phyloP scores from a whole-genome alignment of 2,329 filamentous ascomycete genomes.

The Colletotrichum sp. region DNA sequence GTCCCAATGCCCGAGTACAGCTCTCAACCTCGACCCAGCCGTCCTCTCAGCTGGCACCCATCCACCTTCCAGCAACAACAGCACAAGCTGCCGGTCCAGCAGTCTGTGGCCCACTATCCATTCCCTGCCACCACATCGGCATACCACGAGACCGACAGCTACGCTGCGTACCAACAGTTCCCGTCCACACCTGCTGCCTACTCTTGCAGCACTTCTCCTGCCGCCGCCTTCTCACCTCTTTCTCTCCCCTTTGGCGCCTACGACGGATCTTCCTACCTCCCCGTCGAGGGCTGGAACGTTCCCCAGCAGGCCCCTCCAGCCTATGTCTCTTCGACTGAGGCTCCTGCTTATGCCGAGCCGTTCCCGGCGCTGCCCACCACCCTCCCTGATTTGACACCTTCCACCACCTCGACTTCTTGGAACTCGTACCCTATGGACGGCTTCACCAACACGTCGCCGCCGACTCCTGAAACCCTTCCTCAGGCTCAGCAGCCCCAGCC shows the following conservation, averaged over 20 bases:
- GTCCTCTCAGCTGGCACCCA: slow-evolving; percentile 80
- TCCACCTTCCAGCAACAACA: slow-evolving; percentile 49
- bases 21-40: slow-evolving; percentile 43
- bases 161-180: slow-evolving; percentile 44
- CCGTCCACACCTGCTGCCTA: slow-evolving; percentile 59
- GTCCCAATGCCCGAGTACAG: slow-evolving; percentile 38
- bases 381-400: slow-evolving; percentile 19
- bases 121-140: slow-evolving; percentile 40
- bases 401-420: slow-evolving; percentile 38
- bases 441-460: slow-evolving; percentile 56
- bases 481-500: slow-evolving; percentile 53
- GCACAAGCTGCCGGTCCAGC: slow-evolving; percentile 30
- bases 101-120: slow-evolving; percentile 42
- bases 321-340: slow-evolving; percentile 29
- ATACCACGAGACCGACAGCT: slow-evolving; percentile 45
- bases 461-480: slow-evolving; percentile 63
- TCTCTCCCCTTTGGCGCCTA: slow-evolving; percentile 48
- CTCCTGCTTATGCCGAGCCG: slow-evolving; percentile 30
- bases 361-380: slow-evolving; percentile 29
- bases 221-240: slow-evolving; percentile 57
- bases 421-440: slow-evolving; percentile 48
- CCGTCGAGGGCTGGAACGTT: slow-evolving; percentile 41
- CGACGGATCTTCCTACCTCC: slow-evolving; percentile 43
- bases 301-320: slow-evolving; percentile 31
- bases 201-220: slow-evolving; percentile 63